Evolutionary conservation across 495 filamentous ascomycete genomes (phyloP), one percentile per base, ranked within the genome.

Genomic region (Talaromyces ruber): DNA sequence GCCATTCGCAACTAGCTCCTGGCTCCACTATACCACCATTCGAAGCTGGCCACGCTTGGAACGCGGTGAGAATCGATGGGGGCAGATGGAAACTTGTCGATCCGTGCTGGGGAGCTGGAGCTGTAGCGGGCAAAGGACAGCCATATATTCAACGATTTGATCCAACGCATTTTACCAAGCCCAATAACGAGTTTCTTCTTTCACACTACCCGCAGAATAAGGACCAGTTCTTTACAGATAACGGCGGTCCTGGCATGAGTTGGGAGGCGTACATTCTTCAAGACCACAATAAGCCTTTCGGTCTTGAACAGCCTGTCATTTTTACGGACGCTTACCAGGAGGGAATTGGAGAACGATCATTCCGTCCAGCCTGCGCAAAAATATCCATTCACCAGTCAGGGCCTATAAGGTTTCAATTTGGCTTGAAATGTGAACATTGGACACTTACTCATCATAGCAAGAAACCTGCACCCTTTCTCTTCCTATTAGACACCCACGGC

Each of bases 31-130:
- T 85, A 0, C 91, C 92, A 1, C 79, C 84, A 0, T 80, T 86
- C 63, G 65, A 78, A 0, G 71, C 73, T 4, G 83, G 81, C 47
- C 91, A 98, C 73, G 94, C 94, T 6, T 98, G 94, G 94, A 98
- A 93, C 67, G 94, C 87, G 0, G 89, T 97, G 18, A 82, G 83
- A 53, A 91, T 97, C 60, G 93, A 96, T 63, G 81, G 85, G 45
- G 88, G 88, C 2, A 83, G 87, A 63, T 98, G 93, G 93, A 96
- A 97, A 72, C 80, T 98, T 4, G 79, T 98, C 43, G 94, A 98
- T 67, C 64, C 86, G 3, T 97, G 94, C 71, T 98, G 94, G 94
- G 94, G 94, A 43, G 91, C 93, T 0, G 94, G 94, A 11, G 67
- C 66, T 51, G 70, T 88, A 64, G 54, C 74, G 70, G 72, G 82